phyloP scores from a whole-genome alignment of 495 filamentous ascomycete species.

The Hypoxylon subgilvum region DNA sequence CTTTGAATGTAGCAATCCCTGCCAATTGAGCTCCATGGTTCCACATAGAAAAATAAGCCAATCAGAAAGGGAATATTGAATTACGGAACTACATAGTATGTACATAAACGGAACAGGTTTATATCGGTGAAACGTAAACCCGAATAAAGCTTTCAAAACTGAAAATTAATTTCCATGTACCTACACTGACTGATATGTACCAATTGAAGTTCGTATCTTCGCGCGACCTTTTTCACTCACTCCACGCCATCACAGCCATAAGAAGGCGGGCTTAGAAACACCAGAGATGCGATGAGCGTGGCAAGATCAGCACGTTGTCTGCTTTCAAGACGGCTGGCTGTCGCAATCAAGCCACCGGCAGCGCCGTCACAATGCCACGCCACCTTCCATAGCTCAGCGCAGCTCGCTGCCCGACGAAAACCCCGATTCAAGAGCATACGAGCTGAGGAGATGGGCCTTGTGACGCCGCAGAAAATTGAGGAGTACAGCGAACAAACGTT shows the following conservation, averaged over 20 bases:
- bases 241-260: constrained; percentile 21
- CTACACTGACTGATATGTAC: constrained; percentile 29
- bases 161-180: constrained; percentile 36
- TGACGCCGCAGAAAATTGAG: constrained; percentile 46
- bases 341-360: constrained; percentile 29
- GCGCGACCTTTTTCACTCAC: constrained; percentile 4
- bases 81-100: background rate
- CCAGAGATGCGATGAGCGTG: constrained; percentile 43
- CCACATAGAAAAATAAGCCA: background rate
- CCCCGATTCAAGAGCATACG: constrained; percentile 53
- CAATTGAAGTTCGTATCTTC: constrained; percentile 29
- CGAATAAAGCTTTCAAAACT: constrained; percentile 8
- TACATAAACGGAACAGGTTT: background rate
- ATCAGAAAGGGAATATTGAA: background rate
- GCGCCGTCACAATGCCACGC: constrained; percentile 41
- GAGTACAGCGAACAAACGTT: constrained; percentile 57
- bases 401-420: constrained; percentile 46
- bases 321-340: constrained; percentile 40
- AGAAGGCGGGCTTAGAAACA: constrained; percentile 18
- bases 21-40: background rate
- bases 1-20: background rate
- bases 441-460: constrained; percentile 52
- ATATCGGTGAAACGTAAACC: constrained; percentile 22
- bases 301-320: constrained; percentile 42
- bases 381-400: constrained; percentile 53